These are phyloP conservation scores for Solanum microdontum DNA, from an alignment of 257 asterid species.

Conservation along the genomic window DNA sequence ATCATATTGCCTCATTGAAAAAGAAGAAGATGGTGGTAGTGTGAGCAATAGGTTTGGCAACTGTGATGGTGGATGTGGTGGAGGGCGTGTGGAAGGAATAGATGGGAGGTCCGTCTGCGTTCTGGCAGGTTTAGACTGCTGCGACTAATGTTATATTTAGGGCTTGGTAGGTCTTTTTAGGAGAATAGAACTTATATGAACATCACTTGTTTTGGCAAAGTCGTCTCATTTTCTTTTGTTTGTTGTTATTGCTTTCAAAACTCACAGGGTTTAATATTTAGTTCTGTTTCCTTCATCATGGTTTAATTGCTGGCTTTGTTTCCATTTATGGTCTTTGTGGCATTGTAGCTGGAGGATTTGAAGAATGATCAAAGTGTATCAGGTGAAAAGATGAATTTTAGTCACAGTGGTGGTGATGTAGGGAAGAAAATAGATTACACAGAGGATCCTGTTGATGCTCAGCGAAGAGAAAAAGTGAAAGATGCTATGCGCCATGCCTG, in stretches of 20 bases:
- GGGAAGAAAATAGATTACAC: conserved; percentile 17
- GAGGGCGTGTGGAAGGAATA: background rate
- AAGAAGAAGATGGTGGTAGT: background rate
- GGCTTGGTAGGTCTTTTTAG: background rate
- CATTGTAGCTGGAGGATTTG: conserved; percentile 58
- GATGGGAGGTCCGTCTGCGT: background rate
- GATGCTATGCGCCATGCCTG: conserved; percentile 97
- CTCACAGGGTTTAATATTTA: background rate
- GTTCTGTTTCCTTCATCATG: background rate
- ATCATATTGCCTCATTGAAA: background rate
- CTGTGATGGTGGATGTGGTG: background rate
- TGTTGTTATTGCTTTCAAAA: background rate
- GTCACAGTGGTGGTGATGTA: conserved; percentile 5
- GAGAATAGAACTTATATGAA: background rate
- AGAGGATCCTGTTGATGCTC: conserved; percentile 50
- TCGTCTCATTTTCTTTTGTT: background rate
- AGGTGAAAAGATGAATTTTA: conserved; percentile 12
- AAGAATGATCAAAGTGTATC: conserved; percentile 28
- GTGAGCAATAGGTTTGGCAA: background rate
- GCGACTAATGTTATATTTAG: background rate
- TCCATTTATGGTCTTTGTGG: background rate
- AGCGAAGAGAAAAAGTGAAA: conserved; percentile 71
- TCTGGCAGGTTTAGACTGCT: background rate
- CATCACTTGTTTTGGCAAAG: background rate
- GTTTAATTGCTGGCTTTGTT: background rate